These are phyloP conservation scores for Talaromyces sp. DNA, from an alignment of 2,329 filamentous ascomycete species.

Conservation along the genomic window DNA sequence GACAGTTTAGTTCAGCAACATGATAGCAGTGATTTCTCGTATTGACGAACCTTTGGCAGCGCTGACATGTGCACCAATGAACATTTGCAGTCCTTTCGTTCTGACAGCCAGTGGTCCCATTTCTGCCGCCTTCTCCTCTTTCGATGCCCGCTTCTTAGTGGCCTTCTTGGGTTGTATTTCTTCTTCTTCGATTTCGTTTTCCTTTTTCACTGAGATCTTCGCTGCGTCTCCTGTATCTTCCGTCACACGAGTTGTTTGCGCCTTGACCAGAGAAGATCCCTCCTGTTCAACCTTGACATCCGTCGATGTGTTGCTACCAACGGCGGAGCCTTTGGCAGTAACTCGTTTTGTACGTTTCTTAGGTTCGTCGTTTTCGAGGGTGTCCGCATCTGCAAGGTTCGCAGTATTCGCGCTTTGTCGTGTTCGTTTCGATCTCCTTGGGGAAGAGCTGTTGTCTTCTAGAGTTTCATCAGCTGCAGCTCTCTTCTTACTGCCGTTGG, in stretches of 20 bases:
- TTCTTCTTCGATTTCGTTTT: conserved; percentile 15
- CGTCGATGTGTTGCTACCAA: background rate
- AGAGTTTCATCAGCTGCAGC: background rate
- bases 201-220: conserved; percentile 16
- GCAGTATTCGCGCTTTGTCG: background rate
- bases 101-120: conserved; percentile 63
- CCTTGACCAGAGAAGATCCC: background rate
- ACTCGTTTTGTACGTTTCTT: background rate
- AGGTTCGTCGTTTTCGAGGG: background rate
- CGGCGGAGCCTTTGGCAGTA: background rate
- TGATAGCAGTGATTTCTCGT: background rate
- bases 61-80: conserved; percentile 89
- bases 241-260: background rate
- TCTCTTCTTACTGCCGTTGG: conserved; percentile 10
- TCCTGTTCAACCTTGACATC: conserved; percentile 5
- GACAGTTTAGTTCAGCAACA: background rate
- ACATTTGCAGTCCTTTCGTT: conserved; percentile 69
- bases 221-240: conserved; percentile 1
- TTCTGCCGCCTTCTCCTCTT: conserved; percentile 51
- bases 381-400: background rate
- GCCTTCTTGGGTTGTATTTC: conserved; percentile 18
- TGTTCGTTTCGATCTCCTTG: conserved; percentile 13
- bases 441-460: background rate
- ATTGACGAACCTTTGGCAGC: conserved; percentile 68
- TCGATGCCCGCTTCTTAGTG: conserved; percentile 48